phyloP scores from a whole-genome alignment of 2,329 filamentous ascomycete species.

The Leptographium procerum region DNA sequence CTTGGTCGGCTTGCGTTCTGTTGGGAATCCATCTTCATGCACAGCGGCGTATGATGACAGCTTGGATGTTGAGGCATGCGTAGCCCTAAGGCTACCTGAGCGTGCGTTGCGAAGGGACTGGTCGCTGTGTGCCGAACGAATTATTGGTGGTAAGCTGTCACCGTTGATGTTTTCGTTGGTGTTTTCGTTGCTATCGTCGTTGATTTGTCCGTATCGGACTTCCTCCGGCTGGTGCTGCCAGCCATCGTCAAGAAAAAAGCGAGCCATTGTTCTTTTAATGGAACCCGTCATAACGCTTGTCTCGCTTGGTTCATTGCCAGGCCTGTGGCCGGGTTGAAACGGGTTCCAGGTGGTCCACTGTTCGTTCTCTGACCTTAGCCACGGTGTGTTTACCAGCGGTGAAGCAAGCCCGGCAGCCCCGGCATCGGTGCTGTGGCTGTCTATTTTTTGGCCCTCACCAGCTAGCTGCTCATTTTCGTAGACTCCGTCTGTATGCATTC shows the following conservation, averaged over 20 bases:
- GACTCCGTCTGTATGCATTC: background rate
- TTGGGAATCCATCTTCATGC: slow-evolving; percentile 16
- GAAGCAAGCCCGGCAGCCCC: background rate
- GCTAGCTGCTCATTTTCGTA: background rate
- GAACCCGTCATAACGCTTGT: background rate
- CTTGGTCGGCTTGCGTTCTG: slow-evolving; percentile 9
- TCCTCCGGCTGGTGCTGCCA: background rate
- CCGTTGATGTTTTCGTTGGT: background rate
- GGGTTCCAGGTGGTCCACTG: background rate
- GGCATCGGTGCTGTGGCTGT: background rate
- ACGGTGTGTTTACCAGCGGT: background rate
- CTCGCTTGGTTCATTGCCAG: background rate
- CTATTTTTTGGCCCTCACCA: background rate
- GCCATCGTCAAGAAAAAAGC: slow-evolving; percentile 1
- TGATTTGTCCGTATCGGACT: background rate
- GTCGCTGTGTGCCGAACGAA: background rate
- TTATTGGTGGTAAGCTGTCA: background rate
- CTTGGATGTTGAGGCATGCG: background rate
- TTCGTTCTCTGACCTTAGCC: background rate
- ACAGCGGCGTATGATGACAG: slow-evolving; percentile 12
- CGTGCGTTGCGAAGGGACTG: background rate
- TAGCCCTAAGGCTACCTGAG: background rate
- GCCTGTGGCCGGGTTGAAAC: no score
- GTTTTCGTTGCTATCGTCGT: background rate
- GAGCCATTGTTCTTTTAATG: background rate